Percentiles rank a stretch among this genome's conserved stretches.
Evolutionary conservation across 306 rosid species (phyloP).

Genomic region (Dryas octopetala): DNA sequence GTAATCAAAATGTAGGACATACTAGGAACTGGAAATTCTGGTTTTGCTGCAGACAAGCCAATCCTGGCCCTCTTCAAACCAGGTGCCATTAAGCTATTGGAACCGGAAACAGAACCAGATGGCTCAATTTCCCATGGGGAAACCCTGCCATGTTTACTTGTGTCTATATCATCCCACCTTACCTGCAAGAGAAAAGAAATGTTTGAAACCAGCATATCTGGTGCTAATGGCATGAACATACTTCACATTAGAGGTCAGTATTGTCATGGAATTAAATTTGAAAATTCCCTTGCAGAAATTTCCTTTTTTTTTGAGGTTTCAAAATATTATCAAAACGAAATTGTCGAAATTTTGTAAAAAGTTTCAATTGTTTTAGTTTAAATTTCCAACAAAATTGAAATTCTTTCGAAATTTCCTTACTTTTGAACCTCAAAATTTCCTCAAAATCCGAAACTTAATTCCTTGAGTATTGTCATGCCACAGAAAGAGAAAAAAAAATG

Average conservation of each 20-base stretch:
- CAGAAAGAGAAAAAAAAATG: not conserved
- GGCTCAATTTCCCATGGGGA: slow-evolving; percentile 99
- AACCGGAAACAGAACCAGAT: slow-evolving; percentile 62
- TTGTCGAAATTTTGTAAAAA: too few relatives aligned
- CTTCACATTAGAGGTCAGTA: not conserved
- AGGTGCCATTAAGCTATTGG: slow-evolving; percentile 56
- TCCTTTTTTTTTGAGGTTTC: too few relatives aligned
- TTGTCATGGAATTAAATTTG: too few relatives aligned
- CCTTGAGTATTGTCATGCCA: not conserved
- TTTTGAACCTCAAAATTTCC: too few relatives aligned
- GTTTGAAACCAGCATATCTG: not conserved
- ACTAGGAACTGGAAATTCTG: slow-evolving; percentile 77
- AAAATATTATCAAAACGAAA: too few relatives aligned
- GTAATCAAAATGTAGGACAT: slow-evolving; percentile 25
- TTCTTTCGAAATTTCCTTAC: too few relatives aligned
- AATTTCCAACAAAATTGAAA: too few relatives aligned
- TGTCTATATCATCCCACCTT: slow-evolving; percentile 88
- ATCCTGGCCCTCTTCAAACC: slow-evolving; percentile 84
- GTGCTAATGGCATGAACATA: not conserved
- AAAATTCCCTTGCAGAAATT: too few relatives aligned
- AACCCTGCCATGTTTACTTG: slow-evolving; percentile 76
- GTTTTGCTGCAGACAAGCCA: slow-evolving; percentile 51
- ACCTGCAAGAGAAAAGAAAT: slow-evolving; percentile 46
- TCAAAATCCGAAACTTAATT: too few relatives aligned
- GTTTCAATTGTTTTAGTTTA: too few relatives aligned